These are phyloP conservation scores for Fraxinus nigra DNA, from an alignment of 305 asterid genomes.

Conservation along the genomic window DNA sequence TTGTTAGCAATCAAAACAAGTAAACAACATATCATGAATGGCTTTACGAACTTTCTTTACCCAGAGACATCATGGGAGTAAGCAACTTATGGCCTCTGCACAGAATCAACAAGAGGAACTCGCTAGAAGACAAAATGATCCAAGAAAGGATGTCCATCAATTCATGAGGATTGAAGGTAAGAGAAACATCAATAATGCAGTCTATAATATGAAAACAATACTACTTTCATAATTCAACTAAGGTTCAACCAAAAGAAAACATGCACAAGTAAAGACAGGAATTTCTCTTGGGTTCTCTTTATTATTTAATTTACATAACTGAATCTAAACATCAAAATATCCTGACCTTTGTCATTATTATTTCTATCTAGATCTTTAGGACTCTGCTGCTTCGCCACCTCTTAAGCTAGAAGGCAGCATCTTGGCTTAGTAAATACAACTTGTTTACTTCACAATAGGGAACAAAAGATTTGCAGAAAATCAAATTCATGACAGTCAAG, in stretches of 20 bases:
- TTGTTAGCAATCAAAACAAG: not conserved
- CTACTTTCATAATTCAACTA: not conserved
- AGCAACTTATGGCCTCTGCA: conserved; percentile 26
- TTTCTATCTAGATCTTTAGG: not conserved
- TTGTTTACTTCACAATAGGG: not conserved
- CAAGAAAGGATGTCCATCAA: conserved; percentile 59
- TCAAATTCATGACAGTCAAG: not conserved
- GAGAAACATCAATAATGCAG: conserved; percentile 11
- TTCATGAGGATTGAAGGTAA: conserved; percentile 90
- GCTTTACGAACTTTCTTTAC: conserved; percentile 23
- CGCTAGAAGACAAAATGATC: conserved; percentile 44
- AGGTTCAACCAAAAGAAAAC: not conserved
- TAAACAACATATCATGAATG: conserved; percentile 3
- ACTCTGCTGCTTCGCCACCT: not conserved
- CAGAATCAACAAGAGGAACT: conserved; percentile 34
- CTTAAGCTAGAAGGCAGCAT: not conserved
- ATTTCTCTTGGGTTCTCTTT: not conserved
- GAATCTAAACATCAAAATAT: not conserved
- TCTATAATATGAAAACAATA: not conserved
- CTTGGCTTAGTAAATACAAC: not conserved
- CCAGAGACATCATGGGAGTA: conserved; percentile 43
- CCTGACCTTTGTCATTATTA: not conserved
- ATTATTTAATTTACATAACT: not conserved
- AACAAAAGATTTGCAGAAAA: not conserved
- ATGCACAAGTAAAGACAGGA: not conserved